These are phyloP conservation scores for Lactifluus hygrophoroides DNA, from an alignment of 768 basidiomycete species.

Conservation along the genomic window DNA sequence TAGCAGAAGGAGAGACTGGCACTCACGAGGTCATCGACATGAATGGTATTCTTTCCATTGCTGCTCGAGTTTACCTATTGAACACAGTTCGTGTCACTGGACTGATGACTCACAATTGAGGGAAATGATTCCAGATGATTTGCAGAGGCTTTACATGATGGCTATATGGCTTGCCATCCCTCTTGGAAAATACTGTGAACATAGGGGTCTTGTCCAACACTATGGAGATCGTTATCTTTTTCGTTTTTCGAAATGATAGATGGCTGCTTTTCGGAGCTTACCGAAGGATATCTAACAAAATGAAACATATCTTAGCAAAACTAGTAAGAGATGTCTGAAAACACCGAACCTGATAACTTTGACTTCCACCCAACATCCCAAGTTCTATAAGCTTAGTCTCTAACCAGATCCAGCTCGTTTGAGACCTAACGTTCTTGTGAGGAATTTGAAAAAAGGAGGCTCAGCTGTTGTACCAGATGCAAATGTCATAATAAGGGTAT, in stretches of 20 bases:
- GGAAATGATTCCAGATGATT: conserved; percentile 83
- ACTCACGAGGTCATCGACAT: conserved; percentile 75
- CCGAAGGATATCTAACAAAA: conserved; percentile 18
- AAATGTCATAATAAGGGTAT: conserved; percentile 82
- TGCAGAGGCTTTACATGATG: conserved; percentile 78
- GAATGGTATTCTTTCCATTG: conserved; percentile 66
- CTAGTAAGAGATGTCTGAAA: not conserved
- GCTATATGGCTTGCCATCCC: conserved; percentile 64
- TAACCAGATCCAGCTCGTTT: conserved; percentile 85
- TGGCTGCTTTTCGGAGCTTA: not conserved
- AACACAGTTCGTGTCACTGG: not conserved
- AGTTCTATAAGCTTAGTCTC: conserved; percentile 83
- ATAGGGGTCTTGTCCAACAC: conserved; percentile 83
- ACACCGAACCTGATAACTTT: conserved; percentile 54
- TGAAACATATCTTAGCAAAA: not conserved
- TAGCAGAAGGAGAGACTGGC: not conserved
- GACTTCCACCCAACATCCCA: conserved; percentile 66
- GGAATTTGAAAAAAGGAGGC: not conserved
- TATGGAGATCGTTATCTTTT: too few species aligned
- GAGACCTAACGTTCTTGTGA: conserved; percentile 43
- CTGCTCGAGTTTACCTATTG: conserved; percentile 27
- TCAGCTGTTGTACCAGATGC: conserved; percentile 54
- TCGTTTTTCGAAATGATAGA: conserved; percentile 6
- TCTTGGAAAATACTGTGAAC: conserved; percentile 78
- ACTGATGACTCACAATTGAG: conserved; percentile 50